Evolutionary conservation across 2,329 filamentous ascomycete species (phyloP).

Genomic region (Fusarium sp.): DNA sequence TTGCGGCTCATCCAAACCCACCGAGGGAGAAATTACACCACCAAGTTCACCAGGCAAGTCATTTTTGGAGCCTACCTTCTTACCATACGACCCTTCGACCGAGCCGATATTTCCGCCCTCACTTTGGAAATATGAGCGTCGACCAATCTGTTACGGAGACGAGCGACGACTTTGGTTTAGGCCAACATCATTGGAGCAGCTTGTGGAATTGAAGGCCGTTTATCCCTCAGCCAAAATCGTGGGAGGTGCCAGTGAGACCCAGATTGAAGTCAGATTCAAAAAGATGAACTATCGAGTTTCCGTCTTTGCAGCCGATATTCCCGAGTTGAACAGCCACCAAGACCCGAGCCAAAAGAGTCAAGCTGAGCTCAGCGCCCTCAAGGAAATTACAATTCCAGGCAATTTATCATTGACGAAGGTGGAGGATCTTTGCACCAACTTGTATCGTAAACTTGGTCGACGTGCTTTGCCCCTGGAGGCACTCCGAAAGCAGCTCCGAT

Average conservation of each 20-base stretch:
- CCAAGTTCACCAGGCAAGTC: neutral
- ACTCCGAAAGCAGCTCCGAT: conserved; percentile 87
- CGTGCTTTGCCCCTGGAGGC: conserved; percentile 79
- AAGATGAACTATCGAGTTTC: conserved; percentile 85
- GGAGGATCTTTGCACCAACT: neutral
- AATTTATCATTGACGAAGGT: conserved; percentile 6
- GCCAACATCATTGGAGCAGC: conserved; percentile 80
- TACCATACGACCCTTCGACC: conserved; percentile 73
- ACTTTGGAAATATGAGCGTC: conserved; percentile 80
- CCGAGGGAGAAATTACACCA: neutral
- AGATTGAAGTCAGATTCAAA: conserved; percentile 96
- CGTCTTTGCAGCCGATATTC: conserved; percentile 87
- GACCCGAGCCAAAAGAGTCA: neutral
- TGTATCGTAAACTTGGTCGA: neutral
- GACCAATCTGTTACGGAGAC: conserved; percentile 83
- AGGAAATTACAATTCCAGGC: conserved; percentile 4
- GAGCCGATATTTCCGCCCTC: conserved; percentile 88
- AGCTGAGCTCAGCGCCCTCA: neutral
- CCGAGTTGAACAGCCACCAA: conserved; percentile 65
- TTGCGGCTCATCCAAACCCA: neutral
- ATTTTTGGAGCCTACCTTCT: neutral
- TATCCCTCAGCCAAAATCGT: conserved; percentile 88
- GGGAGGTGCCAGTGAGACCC: conserved; percentile 89
- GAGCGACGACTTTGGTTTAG: conserved; percentile 90
- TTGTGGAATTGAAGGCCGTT: conserved; percentile 55